Percentiles rank a stretch among this genome's conserved stretches.
Conservation (phyloP, 768 basidiomycete genomes). For the Goffeauzyma gilvescens region DNA sequence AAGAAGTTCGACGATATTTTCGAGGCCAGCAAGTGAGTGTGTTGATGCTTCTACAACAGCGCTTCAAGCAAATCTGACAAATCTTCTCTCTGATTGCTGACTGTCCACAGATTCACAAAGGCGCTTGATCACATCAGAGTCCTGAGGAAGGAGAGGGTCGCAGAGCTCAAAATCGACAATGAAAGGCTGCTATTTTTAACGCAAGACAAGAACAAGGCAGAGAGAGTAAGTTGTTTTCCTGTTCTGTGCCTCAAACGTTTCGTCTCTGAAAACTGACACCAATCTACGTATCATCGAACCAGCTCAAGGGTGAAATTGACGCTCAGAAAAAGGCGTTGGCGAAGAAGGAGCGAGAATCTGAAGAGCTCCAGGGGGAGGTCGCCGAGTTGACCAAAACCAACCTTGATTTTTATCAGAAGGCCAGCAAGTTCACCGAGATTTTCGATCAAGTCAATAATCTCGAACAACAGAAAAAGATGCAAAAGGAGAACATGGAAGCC, state of each 20-base stretch:
- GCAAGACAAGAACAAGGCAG: slow-evolving; percentile 65
- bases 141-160: slow-evolving; percentile 71
- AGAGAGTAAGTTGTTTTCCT: slow-evolving; percentile 39
- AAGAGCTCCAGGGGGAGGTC: slow-evolving; percentile 48
- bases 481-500: slow-evolving; percentile 45
- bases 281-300: neutral
- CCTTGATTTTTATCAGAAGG: slow-evolving; percentile 51
- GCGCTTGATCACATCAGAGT: slow-evolving; percentile 79
- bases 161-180: slow-evolving; percentile 82
- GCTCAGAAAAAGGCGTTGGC: slow-evolving; percentile 47
- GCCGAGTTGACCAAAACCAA: slow-evolving; percentile 42
- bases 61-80: neutral
- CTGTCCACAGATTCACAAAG: slow-evolving; percentile 65
- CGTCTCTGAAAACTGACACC: neutral
- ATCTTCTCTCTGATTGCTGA: neutral
- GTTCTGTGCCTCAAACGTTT: neutral
- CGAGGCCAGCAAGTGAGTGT: slow-evolving; percentile 69
- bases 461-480: slow-evolving; percentile 43
- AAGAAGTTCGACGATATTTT: slow-evolving; percentile 99
- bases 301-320: slow-evolving; percentile 45
- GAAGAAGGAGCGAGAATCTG: slow-evolving; percentile 53
- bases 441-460: slow-evolving; percentile 52
- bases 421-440: slow-evolving; percentile 51
- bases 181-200: slow-evolving; percentile 61
- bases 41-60: slow-evolving; percentile 10